Evolutionary conservation across 345 rosid genomes (phyloP), one percentile per base, ranked within the genome.

Genomic region (Eucalyptus cloeziana): DNA sequence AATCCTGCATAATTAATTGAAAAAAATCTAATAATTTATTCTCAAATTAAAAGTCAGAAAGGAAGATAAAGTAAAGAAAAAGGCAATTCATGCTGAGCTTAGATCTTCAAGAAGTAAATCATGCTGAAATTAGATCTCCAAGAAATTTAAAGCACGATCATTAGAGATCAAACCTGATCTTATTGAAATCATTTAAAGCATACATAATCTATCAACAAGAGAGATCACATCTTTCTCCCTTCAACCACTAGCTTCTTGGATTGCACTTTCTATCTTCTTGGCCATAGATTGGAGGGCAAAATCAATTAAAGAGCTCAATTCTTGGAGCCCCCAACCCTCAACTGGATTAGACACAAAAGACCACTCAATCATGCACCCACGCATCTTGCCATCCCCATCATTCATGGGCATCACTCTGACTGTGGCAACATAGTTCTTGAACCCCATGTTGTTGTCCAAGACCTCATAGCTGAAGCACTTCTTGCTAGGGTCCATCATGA

Each of bases 221-320:
- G 67, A 60, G 31, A 60, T 60, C 1, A 13, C 67, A 60, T 60
- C 67, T 60, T 60, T 60, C 67, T 60, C 7, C 7, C 67, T 60
- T 60, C 31, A 60, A 5, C 67, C 67, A 60, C 16, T 60, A 25
- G 31, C 31, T 60, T 25, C 67, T 60, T 60, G 31, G 30, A 60
- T 60, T 60, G 67, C 16, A 60, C 1, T 52, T 90, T 95, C 95
- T 92, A 96, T 92, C 58, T 92, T 94, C 25, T 87, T 90, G 7
- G 91, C 94, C 94, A 94, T 92, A 89, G 87, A 88, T n/a, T 92
- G 91, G 79, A 96, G 91, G 88, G 87, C 45, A 64, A 76, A 51
- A 16, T 91, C 89, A 43, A 91, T 7, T 7, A 52, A 52, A 52
- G 56, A 52, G 56, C 10, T 52, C 9, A 52, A 19, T 19, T 52